These are phyloP conservation scores for Yarrowia phangngaensis DNA, from an alignment of 805 yeast species.

Conservation along the genomic window DNA sequence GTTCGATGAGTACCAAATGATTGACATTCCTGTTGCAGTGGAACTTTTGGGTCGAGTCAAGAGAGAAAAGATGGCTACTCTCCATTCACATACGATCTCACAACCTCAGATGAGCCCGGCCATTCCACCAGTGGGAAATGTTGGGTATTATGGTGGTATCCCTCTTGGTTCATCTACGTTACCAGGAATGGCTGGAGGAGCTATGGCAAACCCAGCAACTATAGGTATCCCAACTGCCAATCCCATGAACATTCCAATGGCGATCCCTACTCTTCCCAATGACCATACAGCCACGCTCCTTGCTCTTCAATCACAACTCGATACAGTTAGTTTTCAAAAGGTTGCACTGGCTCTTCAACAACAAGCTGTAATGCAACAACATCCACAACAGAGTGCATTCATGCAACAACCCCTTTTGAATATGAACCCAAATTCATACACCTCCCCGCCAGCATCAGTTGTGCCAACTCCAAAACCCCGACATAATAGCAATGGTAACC, in stretches of 20 bases:
- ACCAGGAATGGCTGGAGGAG: background rate
- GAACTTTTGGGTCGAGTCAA: conserved; percentile 46
- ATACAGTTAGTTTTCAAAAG: conserved; percentile 67
- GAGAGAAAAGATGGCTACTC: conserved; percentile 8
- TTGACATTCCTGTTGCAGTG: conserved; percentile 64
- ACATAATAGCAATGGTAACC: background rate
- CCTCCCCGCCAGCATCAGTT: too few relatives aligned
- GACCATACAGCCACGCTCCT: conserved; percentile 28
- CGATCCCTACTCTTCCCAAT: conserved; percentile 4
- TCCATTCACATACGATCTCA: background rate
- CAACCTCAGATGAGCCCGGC: background rate
- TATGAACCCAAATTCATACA: too few relatives aligned
- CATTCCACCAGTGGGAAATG: conserved; percentile 9
- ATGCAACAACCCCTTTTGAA: too few relatives aligned
- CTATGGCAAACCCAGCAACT: conserved; percentile 25
- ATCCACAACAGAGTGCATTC: conserved; percentile 1
- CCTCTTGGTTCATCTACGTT: background rate
- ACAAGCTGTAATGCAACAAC: conserved; percentile 28
- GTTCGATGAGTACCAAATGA: conserved; percentile 75
- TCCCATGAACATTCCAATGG: conserved; percentile 6
- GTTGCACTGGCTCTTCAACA: conserved; percentile 46
- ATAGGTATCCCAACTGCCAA: conserved; percentile 11
- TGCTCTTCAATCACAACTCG: conserved; percentile 63
- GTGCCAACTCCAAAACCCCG: too few relatives aligned
- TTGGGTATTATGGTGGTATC: conserved; percentile 1